These are phyloP conservation scores for Themeda triandra DNA, from an alignment of 176 grass and related monocot species.

Conservation along the genomic window DNA sequence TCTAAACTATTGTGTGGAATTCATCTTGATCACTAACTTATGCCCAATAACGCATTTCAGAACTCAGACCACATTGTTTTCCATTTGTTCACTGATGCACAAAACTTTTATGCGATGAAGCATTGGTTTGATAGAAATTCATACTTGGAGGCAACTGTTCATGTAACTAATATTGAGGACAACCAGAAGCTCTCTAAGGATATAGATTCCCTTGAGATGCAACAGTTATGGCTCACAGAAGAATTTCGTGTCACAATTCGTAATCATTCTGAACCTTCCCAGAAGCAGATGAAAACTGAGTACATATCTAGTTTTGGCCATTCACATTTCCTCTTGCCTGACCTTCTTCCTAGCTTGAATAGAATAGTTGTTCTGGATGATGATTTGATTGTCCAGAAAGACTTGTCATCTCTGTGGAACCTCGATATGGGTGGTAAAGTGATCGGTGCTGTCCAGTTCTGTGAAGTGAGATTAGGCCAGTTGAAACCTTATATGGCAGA, in stretches of 20 bases:
- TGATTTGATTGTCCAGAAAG: slow-evolving; percentile 83
- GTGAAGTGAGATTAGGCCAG: slow-evolving; percentile 24
- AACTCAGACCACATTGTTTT: slow-evolving; percentile 53
- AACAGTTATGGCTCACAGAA: slow-evolving; percentile 58
- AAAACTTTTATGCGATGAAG: slow-evolving; percentile 81
- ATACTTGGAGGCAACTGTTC: slow-evolving; percentile 57
- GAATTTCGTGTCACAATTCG: slow-evolving; percentile 64
- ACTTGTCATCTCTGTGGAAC: slow-evolving; percentile 72
- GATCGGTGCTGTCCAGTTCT: slow-evolving; percentile 60
- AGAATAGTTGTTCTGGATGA: slow-evolving; percentile 67
- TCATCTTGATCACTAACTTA: slow-evolving; percentile 17
- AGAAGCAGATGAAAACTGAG: slow-evolving; percentile 56
- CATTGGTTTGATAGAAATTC: slow-evolving; percentile 77
- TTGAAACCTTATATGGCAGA: slow-evolving; percentile 50
- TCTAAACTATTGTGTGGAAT: not conserved
- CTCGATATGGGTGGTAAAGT: slow-evolving; percentile 65
- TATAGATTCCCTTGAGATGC: slow-evolving; percentile 21
- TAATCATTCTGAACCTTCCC: slow-evolving; percentile 33
- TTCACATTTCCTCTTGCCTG: slow-evolving; percentile 78
- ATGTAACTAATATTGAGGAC: slow-evolving; percentile 63
- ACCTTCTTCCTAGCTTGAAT: slow-evolving; percentile 75
- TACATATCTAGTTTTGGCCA: slow-evolving; percentile 83
- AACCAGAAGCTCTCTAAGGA: slow-evolving; percentile 25
- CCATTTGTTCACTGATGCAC: slow-evolving; percentile 70
- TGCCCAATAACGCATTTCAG: slow-evolving; percentile 42